A percentile compares a stretch with the other conserved stretches of the same genome.
Evolutionary conservation across 306 rosid species (phyloP).

Genomic region (Sicyos edulis): DNA sequence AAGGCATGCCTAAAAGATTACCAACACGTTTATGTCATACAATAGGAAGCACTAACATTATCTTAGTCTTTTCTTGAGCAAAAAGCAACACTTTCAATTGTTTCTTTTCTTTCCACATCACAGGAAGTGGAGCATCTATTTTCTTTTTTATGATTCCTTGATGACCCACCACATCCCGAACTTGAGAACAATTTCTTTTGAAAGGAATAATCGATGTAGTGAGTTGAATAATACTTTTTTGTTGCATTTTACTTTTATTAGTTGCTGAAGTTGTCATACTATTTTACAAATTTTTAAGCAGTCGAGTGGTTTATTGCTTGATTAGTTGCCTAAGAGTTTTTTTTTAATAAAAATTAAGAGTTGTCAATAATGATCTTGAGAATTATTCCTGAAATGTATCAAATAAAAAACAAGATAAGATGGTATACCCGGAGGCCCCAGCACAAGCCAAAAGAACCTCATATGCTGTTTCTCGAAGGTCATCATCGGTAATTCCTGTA

Average conservation of each 20-base stretch:
- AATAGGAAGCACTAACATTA: background rate
- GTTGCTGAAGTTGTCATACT: background rate
- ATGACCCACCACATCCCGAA: background rate
- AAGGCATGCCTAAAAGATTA: background rate
- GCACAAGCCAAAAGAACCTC: conserved; percentile 96
- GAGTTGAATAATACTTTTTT: background rate
- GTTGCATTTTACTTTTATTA: background rate
- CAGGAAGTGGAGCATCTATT: background rate
- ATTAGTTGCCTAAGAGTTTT: background rate
- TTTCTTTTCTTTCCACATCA: background rate
- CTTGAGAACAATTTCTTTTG: background rate
- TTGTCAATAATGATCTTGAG: background rate
- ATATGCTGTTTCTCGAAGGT: conserved; percentile 87
- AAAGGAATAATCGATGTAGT: background rate
- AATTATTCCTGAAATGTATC: background rate
- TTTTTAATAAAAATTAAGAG: background rate
- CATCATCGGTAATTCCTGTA: conserved; percentile 78
- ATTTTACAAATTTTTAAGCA: background rate
- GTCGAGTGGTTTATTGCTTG: background rate
- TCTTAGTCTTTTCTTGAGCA: background rate
- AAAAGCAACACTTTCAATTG: conserved; percentile 5
- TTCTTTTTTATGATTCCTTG: background rate
- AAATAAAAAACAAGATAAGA: conserved; percentile 16
- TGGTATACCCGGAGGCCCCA: conserved; percentile 85
- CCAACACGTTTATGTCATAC: background rate